Percentiles rank a stretch among this genome's conserved stretches.
Evolutionary conservation across 768 basidiomycete species (phyloP).

Genomic region (Chalciporus piperatus): DNA sequence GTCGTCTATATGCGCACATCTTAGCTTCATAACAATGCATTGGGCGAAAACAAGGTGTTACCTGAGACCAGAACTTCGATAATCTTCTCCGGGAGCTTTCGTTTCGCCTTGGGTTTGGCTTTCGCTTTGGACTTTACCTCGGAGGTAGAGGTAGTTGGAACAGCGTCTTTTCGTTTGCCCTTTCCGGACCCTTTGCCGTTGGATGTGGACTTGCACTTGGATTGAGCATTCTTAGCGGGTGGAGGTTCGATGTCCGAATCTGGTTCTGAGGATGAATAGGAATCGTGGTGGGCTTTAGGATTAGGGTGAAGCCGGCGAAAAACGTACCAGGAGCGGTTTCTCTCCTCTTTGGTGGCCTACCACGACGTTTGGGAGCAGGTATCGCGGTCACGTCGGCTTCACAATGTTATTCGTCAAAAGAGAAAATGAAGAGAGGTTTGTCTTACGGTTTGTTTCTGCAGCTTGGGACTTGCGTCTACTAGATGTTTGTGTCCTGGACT

Average conservation of each 20-base stretch:
- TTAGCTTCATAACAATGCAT: not conserved
- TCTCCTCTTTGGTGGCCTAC: constrained; percentile 12
- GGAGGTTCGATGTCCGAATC: constrained; percentile 4
- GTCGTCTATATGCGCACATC: constrained; percentile 20
- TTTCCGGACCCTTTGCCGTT: constrained; percentile 16
- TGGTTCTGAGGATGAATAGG: not conserved
- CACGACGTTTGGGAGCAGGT: constrained; percentile 17
- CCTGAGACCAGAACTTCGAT: constrained; percentile 15
- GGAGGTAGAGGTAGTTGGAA: not conserved
- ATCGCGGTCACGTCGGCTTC: not conserved
- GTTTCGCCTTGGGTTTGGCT: constrained; percentile 1
- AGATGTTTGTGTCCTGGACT: constrained; percentile 2
- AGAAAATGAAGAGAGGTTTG: not conserved
- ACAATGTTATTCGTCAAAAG: too few relatives aligned
- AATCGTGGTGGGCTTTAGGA: not conserved
- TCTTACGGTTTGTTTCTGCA: constrained; percentile 4
- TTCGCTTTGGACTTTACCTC: not conserved
- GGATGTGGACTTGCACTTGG: constrained; percentile 1
- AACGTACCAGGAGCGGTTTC: constrained; percentile 9
- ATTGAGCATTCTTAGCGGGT: not conserved
- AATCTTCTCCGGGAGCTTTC: constrained; percentile 1
- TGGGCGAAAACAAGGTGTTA: not conserved
- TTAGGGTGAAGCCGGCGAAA: not conserved
- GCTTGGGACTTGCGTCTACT: constrained; percentile 11
- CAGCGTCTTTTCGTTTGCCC: constrained; percentile 1